Base-by-base conservation (phyloP, 202 grass and related monocot species). In the Schoenoplectus tabernaemontani region DNA sequence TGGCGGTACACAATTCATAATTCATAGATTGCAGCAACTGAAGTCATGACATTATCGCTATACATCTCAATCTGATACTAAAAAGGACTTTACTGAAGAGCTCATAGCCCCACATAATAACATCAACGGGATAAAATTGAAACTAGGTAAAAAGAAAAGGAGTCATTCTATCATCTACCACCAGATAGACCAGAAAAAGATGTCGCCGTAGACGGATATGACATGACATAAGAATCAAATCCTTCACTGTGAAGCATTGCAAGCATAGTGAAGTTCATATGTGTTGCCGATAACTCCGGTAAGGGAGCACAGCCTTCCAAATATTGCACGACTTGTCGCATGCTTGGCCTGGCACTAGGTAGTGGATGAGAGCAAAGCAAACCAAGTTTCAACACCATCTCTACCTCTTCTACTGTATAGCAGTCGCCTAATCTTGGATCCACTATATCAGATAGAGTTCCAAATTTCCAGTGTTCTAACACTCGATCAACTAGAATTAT, bases 401-500 rank as follows among this genome's bases (percentile, higher is more conserved):
- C n/a, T n/a, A n/a, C n/a, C n/a, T n/a, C n/a, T n/a, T n/a, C n/a
- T n/a, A n/a, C n/a, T 3, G 66, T 78, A 3, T 80, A 92, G 0
- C 42, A 4, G 1, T 85, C 81, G 1, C 41, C 24, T 2, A 96
- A 42, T 66, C 69, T 89, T 0, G 16, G 39, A 71, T 96, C 89
- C 2, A 87, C 20, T 6, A 79, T 81, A 41, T 86, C 74, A 8
- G 64, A 2, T 1, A 92, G 80, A 0, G 85, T 39, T 0, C 61
- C 87, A 15, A 73, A 69, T 43, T 72, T 78, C 92, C 85, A 90
- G 8, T 86, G 60, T 43, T 90, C 85, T 0, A 91, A 68, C 75
- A 96, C 92, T 83, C 87, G 82, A 65, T 96, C 92, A 1, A 91
- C 84, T 62, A 95, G n/a, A 75, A 91, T 83, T 23, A 91, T 46